These are phyloP conservation scores for Gelatoporia subvermispora DNA, from an alignment of 768 basidiomycete species.

Conservation along the genomic window DNA sequence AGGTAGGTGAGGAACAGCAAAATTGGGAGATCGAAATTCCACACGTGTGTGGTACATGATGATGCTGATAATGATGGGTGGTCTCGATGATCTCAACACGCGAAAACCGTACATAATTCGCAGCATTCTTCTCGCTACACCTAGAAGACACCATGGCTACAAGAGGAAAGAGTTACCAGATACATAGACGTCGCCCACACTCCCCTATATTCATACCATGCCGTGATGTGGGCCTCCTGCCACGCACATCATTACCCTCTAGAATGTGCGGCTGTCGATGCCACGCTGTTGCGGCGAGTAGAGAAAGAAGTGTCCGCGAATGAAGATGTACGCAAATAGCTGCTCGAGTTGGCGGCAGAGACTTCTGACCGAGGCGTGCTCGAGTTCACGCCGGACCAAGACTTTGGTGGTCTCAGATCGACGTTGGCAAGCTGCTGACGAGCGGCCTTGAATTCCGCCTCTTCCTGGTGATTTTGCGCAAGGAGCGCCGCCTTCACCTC, in stretches of 20 bases:
- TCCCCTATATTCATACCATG: background rate
- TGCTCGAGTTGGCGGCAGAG: background rate
- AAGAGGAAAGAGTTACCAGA: background rate
- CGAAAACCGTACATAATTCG: no score
- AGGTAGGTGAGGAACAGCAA: no score
- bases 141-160: no score
- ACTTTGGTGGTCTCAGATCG: conserved; percentile 70
- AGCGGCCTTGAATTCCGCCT: conserved; percentile 76
- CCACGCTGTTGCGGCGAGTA: background rate
- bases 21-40: no score
- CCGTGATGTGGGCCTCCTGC: no score
- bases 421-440: conserved; percentile 73
- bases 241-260: conserved; percentile 7
- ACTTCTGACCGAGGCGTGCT: conserved; percentile 17
- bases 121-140: no score
- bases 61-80: no score
- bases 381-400: conserved; percentile 50
- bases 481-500: conserved; percentile 72
- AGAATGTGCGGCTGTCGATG: conserved; percentile 8
- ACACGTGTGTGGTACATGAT: no score
- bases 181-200: conserved; percentile 1
- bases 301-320: background rate
- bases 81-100: no score
- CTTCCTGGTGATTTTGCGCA: conserved; percentile 78
- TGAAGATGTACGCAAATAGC: background rate